phyloP scores from a whole-genome alignment of 345 rosid species.

The Arabis hirsuta region DNA sequence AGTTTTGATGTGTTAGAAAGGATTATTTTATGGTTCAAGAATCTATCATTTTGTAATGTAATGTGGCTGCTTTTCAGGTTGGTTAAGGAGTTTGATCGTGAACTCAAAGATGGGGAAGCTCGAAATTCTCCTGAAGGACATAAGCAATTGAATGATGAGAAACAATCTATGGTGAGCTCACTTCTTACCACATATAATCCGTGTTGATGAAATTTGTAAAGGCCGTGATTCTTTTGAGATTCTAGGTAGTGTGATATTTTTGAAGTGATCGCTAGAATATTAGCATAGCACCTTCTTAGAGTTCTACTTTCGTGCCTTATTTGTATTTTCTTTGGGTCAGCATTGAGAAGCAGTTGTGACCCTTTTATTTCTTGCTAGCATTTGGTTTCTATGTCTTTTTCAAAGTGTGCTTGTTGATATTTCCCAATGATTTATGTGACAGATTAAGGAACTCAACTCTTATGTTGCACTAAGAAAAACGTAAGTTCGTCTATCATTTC shows the following conservation, averaged over 20 bases:
- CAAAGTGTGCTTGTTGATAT: conserved; percentile 20
- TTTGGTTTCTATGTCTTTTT: conserved; percentile 11
- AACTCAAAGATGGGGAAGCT: conserved; percentile 78
- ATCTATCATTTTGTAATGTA: background rate
- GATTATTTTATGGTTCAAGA: background rate
- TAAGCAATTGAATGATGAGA: conserved; percentile 88
- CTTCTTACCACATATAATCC: conserved; percentile 4
- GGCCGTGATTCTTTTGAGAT: background rate
- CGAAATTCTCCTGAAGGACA: conserved; percentile 71
- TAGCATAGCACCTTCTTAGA: background rate
- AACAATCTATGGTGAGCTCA: conserved; percentile 83
- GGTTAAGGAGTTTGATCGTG: conserved; percentile 90
- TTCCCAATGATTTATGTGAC: conserved; percentile 39
- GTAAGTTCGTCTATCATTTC: conserved; percentile 50
- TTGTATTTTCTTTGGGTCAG: background rate
- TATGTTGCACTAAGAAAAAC: conserved; percentile 91
- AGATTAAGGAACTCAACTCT: conserved; percentile 94
- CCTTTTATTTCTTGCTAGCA: conserved; percentile 16
- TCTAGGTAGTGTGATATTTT: background rate
- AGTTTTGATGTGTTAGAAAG: background rate
- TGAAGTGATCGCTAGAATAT: background rate
- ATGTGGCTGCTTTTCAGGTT: conserved; percentile 52
- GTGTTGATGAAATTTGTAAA: background rate
- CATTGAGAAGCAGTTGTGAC: background rate
- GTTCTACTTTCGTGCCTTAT: background rate